These are phyloP conservation scores for Penicillium brasilianum DNA, from an alignment of 2,329 filamentous ascomycete genomes.

Conservation along the genomic window DNA sequence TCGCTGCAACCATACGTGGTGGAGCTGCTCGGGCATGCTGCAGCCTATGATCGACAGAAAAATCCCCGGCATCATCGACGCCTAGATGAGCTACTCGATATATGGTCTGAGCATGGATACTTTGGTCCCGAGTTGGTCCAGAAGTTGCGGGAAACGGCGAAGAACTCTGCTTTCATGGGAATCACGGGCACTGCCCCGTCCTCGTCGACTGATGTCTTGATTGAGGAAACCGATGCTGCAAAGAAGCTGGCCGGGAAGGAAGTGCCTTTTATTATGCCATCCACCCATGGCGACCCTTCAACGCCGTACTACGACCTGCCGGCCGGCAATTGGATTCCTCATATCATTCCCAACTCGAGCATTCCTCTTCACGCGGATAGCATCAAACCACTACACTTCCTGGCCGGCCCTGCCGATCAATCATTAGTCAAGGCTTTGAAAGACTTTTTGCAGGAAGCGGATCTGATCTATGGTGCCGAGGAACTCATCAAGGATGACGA, in stretches of 20 bases:
- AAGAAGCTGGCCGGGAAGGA: constrained; percentile 54
- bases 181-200: constrained; percentile 38
- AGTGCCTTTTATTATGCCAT: constrained; percentile 72
- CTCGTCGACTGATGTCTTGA: constrained; percentile 33
- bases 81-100: constrained; percentile 65
- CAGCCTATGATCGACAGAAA: constrained; percentile 58
- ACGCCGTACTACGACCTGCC: constrained; percentile 82
- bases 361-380: constrained; percentile 73
- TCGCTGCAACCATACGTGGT: constrained; percentile 65
- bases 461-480: constrained; percentile 67
- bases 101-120: constrained; percentile 74
- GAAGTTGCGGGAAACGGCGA: constrained; percentile 64
- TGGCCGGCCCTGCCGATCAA: constrained; percentile 69
- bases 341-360: constrained; percentile 76
- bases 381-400: constrained; percentile 73
- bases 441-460: constrained; percentile 69
- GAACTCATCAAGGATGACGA: constrained; percentile 55
- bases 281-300: constrained; percentile 74
- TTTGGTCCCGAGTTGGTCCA: constrained; percentile 61
- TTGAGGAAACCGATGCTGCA: constrained; percentile 39
- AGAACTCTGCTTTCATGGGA: constrained; percentile 47
- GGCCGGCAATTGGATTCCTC: constrained; percentile 78
- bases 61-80: constrained; percentile 70
- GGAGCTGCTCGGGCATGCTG: constrained; percentile 65
- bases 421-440: constrained; percentile 71